These are phyloP conservation scores for Cordyceps militaris DNA, from an alignment of 2,329 filamentous ascomycete genomes.

Conservation along the genomic window DNA sequence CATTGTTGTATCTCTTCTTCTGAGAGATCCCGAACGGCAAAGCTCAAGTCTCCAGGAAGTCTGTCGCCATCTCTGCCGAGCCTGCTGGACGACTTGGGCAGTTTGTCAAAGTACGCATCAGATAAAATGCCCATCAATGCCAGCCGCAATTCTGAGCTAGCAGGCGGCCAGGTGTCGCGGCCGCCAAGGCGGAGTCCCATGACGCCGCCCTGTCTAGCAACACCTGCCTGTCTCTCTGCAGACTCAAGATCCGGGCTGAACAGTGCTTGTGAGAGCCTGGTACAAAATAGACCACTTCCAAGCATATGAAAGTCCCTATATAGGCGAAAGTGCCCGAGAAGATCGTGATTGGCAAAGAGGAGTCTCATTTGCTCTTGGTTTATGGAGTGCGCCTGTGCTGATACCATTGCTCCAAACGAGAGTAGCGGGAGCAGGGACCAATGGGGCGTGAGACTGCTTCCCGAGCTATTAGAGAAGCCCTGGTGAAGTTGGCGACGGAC, in stretches of 20 bases:
- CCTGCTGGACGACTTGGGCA: slow-evolving; percentile 24
- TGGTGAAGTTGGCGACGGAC: slow-evolving; percentile 33
- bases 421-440: slow-evolving; percentile 58
- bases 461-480: slow-evolving; percentile 16
- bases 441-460: slow-evolving; percentile 39
- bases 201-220: slow-evolving; percentile 59
- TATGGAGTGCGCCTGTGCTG: slow-evolving; percentile 67
- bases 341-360: slow-evolving; percentile 65
- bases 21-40: slow-evolving; percentile 75
- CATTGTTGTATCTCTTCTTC: slow-evolving; percentile 74
- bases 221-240: slow-evolving; percentile 64
- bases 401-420: slow-evolving; percentile 68
- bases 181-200: slow-evolving; percentile 82
- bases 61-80: slow-evolving; percentile 18
- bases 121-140: slow-evolving; percentile 78
- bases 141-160: slow-evolving; percentile 84
- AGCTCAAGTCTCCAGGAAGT: slow-evolving; percentile 67
- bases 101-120: slow-evolving; percentile 54
- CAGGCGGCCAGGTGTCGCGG: slow-evolving; percentile 83
- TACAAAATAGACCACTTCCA: slow-evolving; percentile 76
- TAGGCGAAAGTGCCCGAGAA: slow-evolving; percentile 65
- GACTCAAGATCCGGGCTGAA: slow-evolving; percentile 79
- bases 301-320: slow-evolving; percentile 78
- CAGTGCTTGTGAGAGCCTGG: slow-evolving; percentile 70
- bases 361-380: slow-evolving; percentile 69